Evolutionary conservation across 1,284 basidiomycete genomes (phyloP).

Genomic region (Marasmius tenuissimus): DNA sequence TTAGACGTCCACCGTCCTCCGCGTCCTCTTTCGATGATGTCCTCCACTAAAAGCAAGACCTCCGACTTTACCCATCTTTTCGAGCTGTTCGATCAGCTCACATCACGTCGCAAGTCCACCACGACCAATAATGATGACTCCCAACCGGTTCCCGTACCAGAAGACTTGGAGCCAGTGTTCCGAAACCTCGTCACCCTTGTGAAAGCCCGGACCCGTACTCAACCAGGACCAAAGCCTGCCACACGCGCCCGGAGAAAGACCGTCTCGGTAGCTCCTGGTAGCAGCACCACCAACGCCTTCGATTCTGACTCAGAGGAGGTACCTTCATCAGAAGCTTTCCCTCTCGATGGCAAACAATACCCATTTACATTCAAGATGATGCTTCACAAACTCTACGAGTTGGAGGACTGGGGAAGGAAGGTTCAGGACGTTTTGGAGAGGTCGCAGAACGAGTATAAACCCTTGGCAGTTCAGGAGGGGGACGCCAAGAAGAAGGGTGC

Average conservation of each 20-base stretch:
- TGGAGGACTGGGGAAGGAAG: slow-evolving; percentile 60
- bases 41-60: slow-evolving; percentile 29
- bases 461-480: slow-evolving; percentile 39
- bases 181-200: slow-evolving; percentile 42
- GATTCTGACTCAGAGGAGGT: slow-evolving; percentile 21
- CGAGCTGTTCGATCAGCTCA: slow-evolving; percentile 53
- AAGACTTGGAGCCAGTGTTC: slow-evolving; percentile 46
- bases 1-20: neutral
- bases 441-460: slow-evolving; percentile 54
- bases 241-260: slow-evolving; percentile 28
- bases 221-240: slow-evolving; percentile 15
- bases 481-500: slow-evolving; percentile 17
- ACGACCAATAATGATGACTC: slow-evolving; percentile 27
- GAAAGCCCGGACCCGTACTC: slow-evolving; percentile 16
- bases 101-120: slow-evolving; percentile 31
- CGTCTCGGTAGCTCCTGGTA: slow-evolving; percentile 17
- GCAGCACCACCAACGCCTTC: slow-evolving; percentile 9
- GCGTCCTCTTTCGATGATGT: neutral
- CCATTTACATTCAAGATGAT: slow-evolving; percentile 66
- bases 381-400: slow-evolving; percentile 61
- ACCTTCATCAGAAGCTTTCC: slow-evolving; percentile 36
- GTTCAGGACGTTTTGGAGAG: slow-evolving; percentile 53
- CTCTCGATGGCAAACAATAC: slow-evolving; percentile 38
- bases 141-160: slow-evolving; percentile 33
- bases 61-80: slow-evolving; percentile 54